Evolutionary conservation across 2,329 filamentous ascomycete genomes (phyloP), one percentile per base, ranked within the genome.

Genomic region (Ascochyta lentis): DNA sequence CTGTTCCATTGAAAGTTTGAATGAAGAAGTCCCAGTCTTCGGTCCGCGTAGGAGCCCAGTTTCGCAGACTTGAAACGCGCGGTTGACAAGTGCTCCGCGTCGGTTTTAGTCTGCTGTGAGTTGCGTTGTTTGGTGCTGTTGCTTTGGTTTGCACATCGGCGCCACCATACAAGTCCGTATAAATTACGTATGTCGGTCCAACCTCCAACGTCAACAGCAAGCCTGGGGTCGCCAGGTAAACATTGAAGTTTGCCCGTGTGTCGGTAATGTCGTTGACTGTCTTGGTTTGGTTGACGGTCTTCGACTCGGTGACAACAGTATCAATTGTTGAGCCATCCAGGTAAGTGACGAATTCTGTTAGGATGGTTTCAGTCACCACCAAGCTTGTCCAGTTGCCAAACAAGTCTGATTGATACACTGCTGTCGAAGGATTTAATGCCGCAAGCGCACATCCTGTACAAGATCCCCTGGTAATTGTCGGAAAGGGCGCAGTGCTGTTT

Each of bases 401-500:
- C 4, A 39, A 3, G 13, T 40, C 15, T 56, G 51, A 5, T 29
- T 24, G 23, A 29, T 57, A 57, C 8, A n/a, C 44, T 12, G 4
- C 64, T 4, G 68, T 72, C 6, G 58, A 38, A 7, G 68, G 70
- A 13, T 56, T 51, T 4, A 62, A 54, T 0, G 67, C 72, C 45
- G 69, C 59, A 10, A 75, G 54, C 1, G 67, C 63, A 43, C 72
- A 75, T 22, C 72, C 72, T 4, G 70, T 72, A 42, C 72, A 75
- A n/a, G 34, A 23, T 16, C 55, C 42, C 42, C 43, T 46, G 24
- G 29, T 49, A 31, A 54, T 19, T 12, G 38, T 40, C 22, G 16
- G 16, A 50, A 16, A 42, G 9, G 42, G 34, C 13, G 52, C n/a
- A 9, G 47, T 56, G n/a, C 13, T 12, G 26, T 56, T 56, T 10